A percentile compares a stretch with the other conserved stretches of the same genome.
phyloP scores from a whole-genome alignment of 1,139 yeast genomes.

The Waltiozyma sp. region DNA sequence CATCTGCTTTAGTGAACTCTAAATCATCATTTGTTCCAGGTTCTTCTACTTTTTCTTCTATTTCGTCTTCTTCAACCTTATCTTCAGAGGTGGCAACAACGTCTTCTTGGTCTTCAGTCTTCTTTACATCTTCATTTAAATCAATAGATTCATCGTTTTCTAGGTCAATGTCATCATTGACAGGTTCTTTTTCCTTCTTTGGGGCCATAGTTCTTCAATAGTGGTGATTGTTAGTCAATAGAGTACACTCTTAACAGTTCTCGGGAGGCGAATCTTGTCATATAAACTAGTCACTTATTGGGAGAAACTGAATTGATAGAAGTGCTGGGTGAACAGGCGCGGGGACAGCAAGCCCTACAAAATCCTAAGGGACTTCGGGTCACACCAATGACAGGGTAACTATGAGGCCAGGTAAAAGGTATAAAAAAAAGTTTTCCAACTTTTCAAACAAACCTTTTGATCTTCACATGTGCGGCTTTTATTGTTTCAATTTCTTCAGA shows the following conservation, averaged over 20 bases:
- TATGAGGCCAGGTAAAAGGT: background rate
- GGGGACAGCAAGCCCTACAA: too few species aligned
- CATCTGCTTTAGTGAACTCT: slow-evolving; percentile 5
- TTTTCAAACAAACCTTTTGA: background rate
- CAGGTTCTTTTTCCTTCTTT: background rate
- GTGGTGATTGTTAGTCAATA: background rate
- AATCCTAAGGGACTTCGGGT: too few species aligned
- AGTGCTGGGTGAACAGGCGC: too few species aligned
- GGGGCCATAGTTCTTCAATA: slow-evolving; percentile 2
- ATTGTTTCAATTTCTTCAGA: slow-evolving; percentile 13
- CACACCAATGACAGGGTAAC: too few species aligned
- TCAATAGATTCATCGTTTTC: slow-evolving; percentile 3
- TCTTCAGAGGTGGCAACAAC: slow-evolving; percentile 3
- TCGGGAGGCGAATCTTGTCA: background rate
- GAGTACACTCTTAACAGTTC: background rate
- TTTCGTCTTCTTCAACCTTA: slow-evolving; percentile 2
- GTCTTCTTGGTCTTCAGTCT: slow-evolving; percentile 3
- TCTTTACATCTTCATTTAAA: slow-evolving; percentile 3
- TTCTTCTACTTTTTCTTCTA: slow-evolving; percentile 1
- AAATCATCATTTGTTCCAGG: slow-evolving; percentile 1
- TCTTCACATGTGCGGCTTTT: background rate
- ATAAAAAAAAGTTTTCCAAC: background rate
- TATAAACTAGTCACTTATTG: too few species aligned
- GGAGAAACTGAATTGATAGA: too few species aligned
- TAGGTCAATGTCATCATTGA: background rate